Percentiles rank a stretch among this genome's conserved stretches.
These are phyloP conservation scores for Parmelia sp. DNA, from an alignment of 495 filamentous ascomycete species.

Conservation along the genomic window DNA sequence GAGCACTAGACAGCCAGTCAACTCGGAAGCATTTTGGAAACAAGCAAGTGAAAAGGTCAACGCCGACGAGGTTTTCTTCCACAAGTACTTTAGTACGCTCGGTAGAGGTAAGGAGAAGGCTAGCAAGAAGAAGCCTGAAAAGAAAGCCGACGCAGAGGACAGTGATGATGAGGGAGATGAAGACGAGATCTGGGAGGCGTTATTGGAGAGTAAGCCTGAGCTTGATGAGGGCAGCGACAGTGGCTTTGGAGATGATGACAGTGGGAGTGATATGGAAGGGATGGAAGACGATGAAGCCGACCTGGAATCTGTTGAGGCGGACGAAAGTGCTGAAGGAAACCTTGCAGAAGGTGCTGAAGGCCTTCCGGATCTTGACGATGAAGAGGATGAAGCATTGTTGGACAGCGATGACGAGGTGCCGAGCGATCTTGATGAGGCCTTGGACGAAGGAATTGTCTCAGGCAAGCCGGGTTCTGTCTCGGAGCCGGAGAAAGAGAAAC, in stretches of 20 bases:
- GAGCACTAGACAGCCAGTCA: slow-evolving; percentile 53
- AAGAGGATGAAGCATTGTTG: slow-evolving; percentile 47
- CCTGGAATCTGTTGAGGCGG: slow-evolving; percentile 41
- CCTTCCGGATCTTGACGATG: slow-evolving; percentile 41
- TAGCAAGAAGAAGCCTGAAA: slow-evolving; percentile 46
- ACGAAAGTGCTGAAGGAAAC: slow-evolving; percentile 39
- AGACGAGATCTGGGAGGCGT: slow-evolving; percentile 86
- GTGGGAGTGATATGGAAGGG: slow-evolving; percentile 39
- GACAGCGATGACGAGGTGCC: slow-evolving; percentile 51
- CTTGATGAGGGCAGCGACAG: slow-evolving; percentile 63
- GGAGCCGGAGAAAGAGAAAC: slow-evolving; percentile 30
- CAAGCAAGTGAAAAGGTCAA: slow-evolving; percentile 78
- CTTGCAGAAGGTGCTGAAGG: slow-evolving; percentile 36
- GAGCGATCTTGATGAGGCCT: slow-evolving; percentile 45
- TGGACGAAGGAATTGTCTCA: slow-evolving; percentile 30
- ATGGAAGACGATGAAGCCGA: slow-evolving; percentile 43
- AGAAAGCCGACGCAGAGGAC: slow-evolving; percentile 45
- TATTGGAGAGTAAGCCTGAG: slow-evolving; percentile 74
- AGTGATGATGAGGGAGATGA: slow-evolving; percentile 48
- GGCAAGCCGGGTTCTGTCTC: slow-evolving; percentile 29
- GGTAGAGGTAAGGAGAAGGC: slow-evolving; percentile 61
- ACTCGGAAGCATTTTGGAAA: slow-evolving; percentile 87
- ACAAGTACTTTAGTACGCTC: slow-evolving; percentile 82
- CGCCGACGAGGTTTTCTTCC: slow-evolving; percentile 95
- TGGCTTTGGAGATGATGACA: slow-evolving; percentile 44